Evolutionary conservation across 495 filamentous ascomycete species (phyloP).

Genomic region (Wilcoxina mikolae): DNA sequence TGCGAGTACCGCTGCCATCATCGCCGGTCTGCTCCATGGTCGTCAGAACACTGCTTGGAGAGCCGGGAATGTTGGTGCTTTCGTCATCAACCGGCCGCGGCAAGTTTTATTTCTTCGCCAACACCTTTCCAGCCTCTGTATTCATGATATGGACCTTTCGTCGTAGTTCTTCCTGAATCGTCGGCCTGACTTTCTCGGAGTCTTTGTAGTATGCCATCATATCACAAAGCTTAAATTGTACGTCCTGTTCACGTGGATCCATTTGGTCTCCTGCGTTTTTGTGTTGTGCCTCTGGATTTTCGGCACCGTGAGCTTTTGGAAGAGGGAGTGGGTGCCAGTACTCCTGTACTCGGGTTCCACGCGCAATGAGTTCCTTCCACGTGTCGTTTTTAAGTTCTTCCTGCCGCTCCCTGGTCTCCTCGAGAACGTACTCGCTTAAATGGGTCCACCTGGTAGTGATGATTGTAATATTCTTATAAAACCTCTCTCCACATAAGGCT

Average conservation of each 20-base stretch:
- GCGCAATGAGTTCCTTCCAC: background rate
- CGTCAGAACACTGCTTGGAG: too few species aligned
- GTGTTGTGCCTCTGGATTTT: background rate
- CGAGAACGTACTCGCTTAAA: background rate
- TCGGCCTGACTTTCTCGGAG: background rate
- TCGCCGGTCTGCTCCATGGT: background rate
- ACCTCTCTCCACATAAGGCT: constrained; percentile 13
- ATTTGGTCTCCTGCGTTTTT: background rate
- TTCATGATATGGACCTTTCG: background rate
- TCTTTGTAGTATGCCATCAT: constrained; percentile 2
- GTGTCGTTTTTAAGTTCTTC: background rate
- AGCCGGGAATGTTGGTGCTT: too few species aligned
- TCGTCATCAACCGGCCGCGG: too few species aligned
- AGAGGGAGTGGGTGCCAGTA: background rate
- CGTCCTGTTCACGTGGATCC: too few species aligned
- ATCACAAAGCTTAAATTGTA: background rate
- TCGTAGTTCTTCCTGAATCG: constrained; percentile 1
- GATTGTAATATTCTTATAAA: constrained; percentile 17
- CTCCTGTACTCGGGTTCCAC: background rate
- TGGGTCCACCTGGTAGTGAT: constrained; percentile 21
- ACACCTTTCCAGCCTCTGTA: background rate
- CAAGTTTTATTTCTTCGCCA: background rate
- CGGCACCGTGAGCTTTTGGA: too few species aligned
- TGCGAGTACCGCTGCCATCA: background rate
- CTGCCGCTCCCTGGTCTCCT: background rate